Conservation (phyloP, 257 asterid species). For the Craterostigma plantagineum region DNA sequence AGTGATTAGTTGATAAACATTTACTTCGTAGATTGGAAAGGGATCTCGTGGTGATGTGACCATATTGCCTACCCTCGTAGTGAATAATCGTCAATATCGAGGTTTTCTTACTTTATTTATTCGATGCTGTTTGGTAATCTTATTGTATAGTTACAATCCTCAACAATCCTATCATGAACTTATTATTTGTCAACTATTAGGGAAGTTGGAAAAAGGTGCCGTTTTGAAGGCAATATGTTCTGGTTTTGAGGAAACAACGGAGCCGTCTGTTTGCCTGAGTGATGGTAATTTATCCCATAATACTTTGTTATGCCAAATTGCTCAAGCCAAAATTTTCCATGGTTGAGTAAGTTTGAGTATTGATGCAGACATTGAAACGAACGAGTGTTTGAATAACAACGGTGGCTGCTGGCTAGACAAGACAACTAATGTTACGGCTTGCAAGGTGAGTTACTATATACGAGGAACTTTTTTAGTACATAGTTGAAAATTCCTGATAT, state of each 20-base stretch:
- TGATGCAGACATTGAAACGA: constrained; percentile 51
- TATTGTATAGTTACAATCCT: constrained; percentile 3
- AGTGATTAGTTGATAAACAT: constrained; percentile 1
- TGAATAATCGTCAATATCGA: constrained; percentile 63
- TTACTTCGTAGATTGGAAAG: constrained; percentile 44
- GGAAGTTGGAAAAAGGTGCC: constrained; percentile 71
- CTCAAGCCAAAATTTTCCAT: neutral
- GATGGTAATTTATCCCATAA: constrained; percentile 27
- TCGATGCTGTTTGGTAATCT: constrained; percentile 2
- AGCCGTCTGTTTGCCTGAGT: constrained; percentile 91
- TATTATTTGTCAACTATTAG: constrained; percentile 16
- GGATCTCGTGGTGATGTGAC: constrained; percentile 86
- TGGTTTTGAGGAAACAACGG: constrained; percentile 93
- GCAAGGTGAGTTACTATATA: constrained; percentile 31
- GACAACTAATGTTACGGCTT: constrained; percentile 48
- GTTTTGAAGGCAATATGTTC: constrained; percentile 59
- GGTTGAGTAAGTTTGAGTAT: neutral
- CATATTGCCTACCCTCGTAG: constrained; percentile 78
- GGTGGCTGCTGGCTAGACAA: constrained; percentile 82
- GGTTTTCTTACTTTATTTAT: constrained; percentile 20
- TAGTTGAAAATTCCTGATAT: neutral
- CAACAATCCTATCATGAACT: neutral
- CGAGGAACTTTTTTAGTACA: neutral
- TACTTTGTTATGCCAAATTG: neutral
- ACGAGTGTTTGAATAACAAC: constrained; percentile 60